Percentiles rank a stretch among this genome's conserved stretches.
Evolutionary conservation across 2,329 filamentous ascomycete genomes (phyloP).

Genomic region (Pyricularia sp.): DNA sequence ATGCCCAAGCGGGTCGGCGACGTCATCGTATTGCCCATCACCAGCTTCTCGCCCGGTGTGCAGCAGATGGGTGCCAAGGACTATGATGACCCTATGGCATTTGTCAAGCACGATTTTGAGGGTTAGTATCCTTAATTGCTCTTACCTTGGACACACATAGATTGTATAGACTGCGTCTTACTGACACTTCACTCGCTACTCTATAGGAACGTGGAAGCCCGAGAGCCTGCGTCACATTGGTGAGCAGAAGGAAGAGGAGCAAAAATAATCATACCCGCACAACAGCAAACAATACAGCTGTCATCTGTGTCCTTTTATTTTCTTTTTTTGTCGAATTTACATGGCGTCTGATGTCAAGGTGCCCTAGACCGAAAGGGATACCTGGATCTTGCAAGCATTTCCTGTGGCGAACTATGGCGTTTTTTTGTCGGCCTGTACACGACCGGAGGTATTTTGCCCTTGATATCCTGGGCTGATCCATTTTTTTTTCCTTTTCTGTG

Average conservation of each 20-base stretch:
- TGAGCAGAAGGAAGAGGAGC: conserved; percentile 1
- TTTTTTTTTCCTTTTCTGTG: not conserved
- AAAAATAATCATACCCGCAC: not conserved
- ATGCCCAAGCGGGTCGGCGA: conserved; percentile 82
- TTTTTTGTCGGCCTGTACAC: not conserved
- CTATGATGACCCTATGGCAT: conserved; percentile 87
- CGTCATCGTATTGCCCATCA: conserved; percentile 88
- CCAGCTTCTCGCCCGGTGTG: conserved; percentile 92
- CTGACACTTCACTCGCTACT: not conserved
- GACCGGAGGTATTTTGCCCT: not conserved
- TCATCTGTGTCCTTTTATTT: not conserved
- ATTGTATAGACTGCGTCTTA: not conserved
- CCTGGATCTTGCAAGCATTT: not conserved
- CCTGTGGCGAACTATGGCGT: conserved; percentile 1
- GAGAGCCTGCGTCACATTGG: conserved; percentile 5
- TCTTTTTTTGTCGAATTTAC: not conserved
- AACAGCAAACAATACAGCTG: not conserved
- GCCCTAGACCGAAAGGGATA: not conserved
- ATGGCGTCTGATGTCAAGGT: not conserved
- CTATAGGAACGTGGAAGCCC: conserved; percentile 5
- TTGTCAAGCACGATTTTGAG: conserved; percentile 94
- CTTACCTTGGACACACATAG: not conserved
- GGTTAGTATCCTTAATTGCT: conserved; percentile 43
- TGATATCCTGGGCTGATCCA: not conserved
- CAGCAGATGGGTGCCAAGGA: conserved; percentile 87